Evolutionary conservation across 1,139 yeast genomes (phyloP), one percentile per base, ranked within the genome.

Genomic region (Protomyces pachydermus): DNA sequence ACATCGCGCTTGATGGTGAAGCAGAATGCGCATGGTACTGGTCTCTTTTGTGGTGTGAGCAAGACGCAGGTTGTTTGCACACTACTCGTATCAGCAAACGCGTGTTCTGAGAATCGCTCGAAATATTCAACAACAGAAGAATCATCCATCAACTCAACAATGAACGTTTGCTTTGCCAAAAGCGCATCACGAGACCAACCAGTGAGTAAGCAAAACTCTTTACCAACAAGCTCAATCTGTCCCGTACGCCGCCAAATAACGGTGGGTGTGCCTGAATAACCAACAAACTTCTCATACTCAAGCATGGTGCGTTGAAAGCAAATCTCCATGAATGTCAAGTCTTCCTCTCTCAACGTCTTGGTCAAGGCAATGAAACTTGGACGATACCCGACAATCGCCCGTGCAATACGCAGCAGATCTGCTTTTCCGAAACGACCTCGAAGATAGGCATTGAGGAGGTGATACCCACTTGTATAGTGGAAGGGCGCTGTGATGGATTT

Each of bases 171-270:
- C 55, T 72, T 69, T 45, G 71, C 71, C 61, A 91, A 75, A 37
- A 91, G 75, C 66, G 86, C 87, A 51, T 84, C 86, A 69, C 82
- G 81, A 10, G 85, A 77, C 97, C 98, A 91, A 1, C 97, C 98
- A 0, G 97, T 90, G 28, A 93, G 77, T 16, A 89, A 81, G 69
- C 95, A 87, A 73, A 93, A 93, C 74, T 93, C 98, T 70, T 87
- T 88, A 10, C 96, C 96, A 2, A 91, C 96, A 66, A 91, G 91
- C 0, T 97, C 95, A 23, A 93, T 88, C 73, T 91, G 97, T 9
- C 97, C 97, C 0, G 97, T 91, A 65, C 98, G 80, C 68, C 98
- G 79, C 98, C 98, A 93, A 4, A 91, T 93, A 34, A 91, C 83
- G 0, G 97, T 91, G 0, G 98, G 98, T 0, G 98, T 91, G 0